A percentile compares a stretch with the other conserved stretches of the same genome.
phyloP scores from a whole-genome alignment of 306 rosid genomes.

The Elaeagnus macrophylla region DNA sequence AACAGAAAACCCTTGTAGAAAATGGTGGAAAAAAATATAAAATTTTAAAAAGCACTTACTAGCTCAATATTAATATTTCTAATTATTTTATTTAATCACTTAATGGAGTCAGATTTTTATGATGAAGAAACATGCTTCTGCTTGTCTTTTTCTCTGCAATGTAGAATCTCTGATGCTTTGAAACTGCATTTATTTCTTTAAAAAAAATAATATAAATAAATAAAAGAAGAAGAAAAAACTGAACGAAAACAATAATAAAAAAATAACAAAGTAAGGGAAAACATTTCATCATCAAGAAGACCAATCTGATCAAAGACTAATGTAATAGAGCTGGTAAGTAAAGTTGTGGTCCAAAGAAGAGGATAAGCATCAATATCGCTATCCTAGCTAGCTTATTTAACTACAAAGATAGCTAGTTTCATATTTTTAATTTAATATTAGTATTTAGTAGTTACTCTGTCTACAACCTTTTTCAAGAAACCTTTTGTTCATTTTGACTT shows the following conservation, averaged over 20 bases:
- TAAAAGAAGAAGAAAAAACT: not conserved
- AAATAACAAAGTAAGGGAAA: not conserved
- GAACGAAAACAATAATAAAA: not conserved
- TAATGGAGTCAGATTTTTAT: conserved; percentile 48
- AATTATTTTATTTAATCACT: conserved; percentile 33
- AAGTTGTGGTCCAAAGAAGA: conserved; percentile 23
- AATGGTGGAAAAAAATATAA: conserved; percentile 60
- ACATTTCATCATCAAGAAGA: conserved; percentile 67
- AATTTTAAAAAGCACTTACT: conserved; percentile 65
- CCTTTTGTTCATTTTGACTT: conserved; percentile 1
- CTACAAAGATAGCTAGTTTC: conserved; percentile 7
- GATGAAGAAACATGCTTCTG: conserved; percentile 51
- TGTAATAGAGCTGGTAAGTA: conserved; percentile 30
- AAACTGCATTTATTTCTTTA: conserved; percentile 21
- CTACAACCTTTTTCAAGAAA: not conserved
- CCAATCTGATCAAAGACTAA: conserved; percentile 26
- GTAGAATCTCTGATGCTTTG: conserved; percentile 59
- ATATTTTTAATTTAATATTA: conserved; percentile 3
- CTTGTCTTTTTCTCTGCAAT: conserved; percentile 57
- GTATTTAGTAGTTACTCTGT: too few relatives aligned
- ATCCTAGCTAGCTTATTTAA: conserved; percentile 8
- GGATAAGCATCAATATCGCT: conserved; percentile 35
- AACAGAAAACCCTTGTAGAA: conserved; percentile 41
- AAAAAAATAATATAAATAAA: conserved; percentile 1
- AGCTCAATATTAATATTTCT: conserved; percentile 19